Evolutionary conservation across 2,329 filamentous ascomycete species (phyloP).

Genomic region (Sporothrix variecibatus): DNA sequence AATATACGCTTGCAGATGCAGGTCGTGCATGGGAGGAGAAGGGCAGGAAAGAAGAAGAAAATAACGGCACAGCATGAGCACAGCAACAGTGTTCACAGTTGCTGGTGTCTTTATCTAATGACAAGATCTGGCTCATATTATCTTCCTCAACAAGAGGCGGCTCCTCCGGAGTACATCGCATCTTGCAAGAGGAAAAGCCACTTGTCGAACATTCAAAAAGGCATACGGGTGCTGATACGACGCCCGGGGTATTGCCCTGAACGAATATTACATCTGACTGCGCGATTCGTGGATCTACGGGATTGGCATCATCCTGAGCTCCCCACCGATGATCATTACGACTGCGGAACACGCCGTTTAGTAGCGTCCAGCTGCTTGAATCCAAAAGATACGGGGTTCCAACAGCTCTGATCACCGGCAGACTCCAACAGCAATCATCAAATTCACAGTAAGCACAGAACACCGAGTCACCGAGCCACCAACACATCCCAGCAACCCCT

Average conservation of each 20-base stretch:
- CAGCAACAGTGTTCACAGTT: not conserved
- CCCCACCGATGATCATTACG: not conserved
- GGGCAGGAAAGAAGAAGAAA: not conserved
- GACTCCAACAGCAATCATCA: not conserved
- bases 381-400: not conserved
- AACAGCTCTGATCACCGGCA: not conserved
- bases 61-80: not conserved
- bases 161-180: too few species aligned
- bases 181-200: not conserved
- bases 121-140: not conserved
- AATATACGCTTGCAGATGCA: not conserved
- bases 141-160: not conserved
- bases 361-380: not conserved
- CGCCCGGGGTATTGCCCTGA: not conserved
- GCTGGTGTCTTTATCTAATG: not conserved
- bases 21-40: slow-evolving; percentile 4
- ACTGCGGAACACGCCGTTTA: not conserved
- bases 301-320: not conserved
- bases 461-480: not conserved
- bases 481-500: not conserved
- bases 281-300: not conserved
- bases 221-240: not conserved
- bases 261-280: not conserved
- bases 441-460: not conserved
- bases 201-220: not conserved